phyloP scores from a whole-genome alignment of 169 alveolate genomes.

The Theileria sp. region DNA sequence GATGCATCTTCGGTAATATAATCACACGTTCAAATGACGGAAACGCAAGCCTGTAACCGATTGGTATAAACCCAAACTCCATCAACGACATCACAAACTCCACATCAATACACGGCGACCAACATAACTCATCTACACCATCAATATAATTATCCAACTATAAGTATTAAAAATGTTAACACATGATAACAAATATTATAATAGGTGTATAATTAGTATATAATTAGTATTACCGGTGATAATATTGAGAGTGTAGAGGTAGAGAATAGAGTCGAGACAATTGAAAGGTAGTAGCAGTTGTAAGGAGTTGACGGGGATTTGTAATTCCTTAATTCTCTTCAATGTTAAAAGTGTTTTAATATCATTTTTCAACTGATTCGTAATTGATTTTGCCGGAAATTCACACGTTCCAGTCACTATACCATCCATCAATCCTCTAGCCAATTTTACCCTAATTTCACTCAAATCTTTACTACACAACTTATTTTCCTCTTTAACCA shows the following conservation, averaged over 20 bases:
- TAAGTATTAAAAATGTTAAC: too few relatives aligned
- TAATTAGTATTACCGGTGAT: background rate
- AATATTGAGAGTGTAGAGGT: background rate
- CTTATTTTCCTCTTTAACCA: background rate
- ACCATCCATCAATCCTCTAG: background rate
- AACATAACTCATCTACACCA: constrained; percentile 56
- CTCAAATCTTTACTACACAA: background rate
- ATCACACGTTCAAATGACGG: constrained; percentile 14
- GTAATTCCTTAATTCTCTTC: background rate
- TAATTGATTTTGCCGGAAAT: constrained; percentile 1
- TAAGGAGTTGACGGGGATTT: background rate
- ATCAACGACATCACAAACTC: constrained; percentile 53
- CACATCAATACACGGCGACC: constrained; percentile 73
- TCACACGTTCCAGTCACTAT: background rate
- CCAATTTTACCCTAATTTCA: background rate
- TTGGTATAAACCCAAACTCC: constrained; percentile 68
- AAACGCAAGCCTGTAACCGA: constrained; percentile 47
- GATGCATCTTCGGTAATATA: constrained; percentile 69
- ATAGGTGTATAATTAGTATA: too few relatives aligned
- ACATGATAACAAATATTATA: too few relatives aligned
- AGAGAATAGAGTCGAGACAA: background rate
- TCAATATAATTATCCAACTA: background rate
- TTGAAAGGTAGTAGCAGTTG: background rate
- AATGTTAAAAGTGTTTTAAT: background rate
- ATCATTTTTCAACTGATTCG: background rate